These are phyloP conservation scores for Carpinus viminea DNA, from an alignment of 306 rosid genomes.

Conservation along the genomic window DNA sequence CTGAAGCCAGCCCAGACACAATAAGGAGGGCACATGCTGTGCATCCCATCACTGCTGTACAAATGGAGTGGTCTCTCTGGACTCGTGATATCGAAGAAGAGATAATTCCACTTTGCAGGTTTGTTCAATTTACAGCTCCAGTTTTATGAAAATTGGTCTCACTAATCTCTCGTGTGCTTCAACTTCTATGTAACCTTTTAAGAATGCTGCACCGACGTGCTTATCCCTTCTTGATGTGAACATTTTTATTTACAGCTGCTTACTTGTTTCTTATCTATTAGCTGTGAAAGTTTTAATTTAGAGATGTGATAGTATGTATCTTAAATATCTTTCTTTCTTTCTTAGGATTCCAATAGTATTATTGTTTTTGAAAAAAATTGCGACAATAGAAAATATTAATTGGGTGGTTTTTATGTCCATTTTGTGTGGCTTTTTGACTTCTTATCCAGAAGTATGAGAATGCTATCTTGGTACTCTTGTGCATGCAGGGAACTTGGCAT, in stretches of 20 bases:
- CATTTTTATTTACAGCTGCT: neutral
- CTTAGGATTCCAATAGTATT: neutral
- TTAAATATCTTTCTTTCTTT: neutral
- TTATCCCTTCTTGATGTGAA: neutral
- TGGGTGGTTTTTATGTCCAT: neutral
- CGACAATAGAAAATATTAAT: neutral
- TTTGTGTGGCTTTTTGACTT: neutral
- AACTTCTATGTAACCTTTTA: neutral
- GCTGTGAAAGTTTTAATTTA: neutral
- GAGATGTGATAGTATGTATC: neutral
- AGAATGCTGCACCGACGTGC: neutral
- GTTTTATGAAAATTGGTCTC: neutral
- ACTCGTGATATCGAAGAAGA: constrained; percentile 73
- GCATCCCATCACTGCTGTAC: constrained; percentile 77
- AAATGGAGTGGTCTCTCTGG: constrained; percentile 85
- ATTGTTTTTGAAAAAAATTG: neutral
- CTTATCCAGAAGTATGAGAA: neutral
- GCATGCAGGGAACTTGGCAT: constrained; percentile 74
- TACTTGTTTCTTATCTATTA: neutral
- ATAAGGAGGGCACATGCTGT: constrained; percentile 83
- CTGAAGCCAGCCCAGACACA: constrained; percentile 79
- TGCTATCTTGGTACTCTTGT: neutral
- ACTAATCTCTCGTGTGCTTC: neutral
- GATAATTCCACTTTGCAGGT: constrained; percentile 79
- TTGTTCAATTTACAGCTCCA: neutral